Evolutionary conservation across 2,329 filamentous ascomycete species (phyloP).

Genomic region (Spiromastix sp.): DNA sequence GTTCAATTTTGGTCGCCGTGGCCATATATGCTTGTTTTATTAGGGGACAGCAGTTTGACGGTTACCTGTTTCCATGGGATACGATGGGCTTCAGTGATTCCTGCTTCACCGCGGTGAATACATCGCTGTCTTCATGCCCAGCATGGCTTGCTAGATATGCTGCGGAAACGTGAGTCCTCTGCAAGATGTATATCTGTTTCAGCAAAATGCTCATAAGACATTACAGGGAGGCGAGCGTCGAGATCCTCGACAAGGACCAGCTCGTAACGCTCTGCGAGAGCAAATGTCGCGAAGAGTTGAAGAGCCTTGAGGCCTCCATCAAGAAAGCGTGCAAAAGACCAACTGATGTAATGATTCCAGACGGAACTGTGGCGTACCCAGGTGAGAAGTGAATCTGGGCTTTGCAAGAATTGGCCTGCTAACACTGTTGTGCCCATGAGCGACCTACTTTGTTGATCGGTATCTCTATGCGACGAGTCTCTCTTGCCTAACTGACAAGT

Average conservation of each 20-base stretch:
- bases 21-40: too few relatives aligned
- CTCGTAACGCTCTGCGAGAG: background rate
- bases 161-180: background rate
- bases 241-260: background rate
- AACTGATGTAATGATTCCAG: background rate
- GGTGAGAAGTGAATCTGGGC: background rate
- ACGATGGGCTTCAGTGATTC: background rate
- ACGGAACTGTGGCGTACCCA: slow-evolving; percentile 1
- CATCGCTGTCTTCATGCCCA: background rate
- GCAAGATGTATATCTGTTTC: background rate
- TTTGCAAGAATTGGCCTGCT: background rate
- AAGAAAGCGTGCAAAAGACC: background rate
- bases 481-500: background rate
- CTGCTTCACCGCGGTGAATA: slow-evolving; percentile 1
- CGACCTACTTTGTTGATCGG: background rate
- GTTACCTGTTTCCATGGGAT: background rate
- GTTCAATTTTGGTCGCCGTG: background rate
- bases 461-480: slow-evolving; percentile 1
- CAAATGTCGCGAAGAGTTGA: background rate
- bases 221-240: background rate
- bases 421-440: background rate
- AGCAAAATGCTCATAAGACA: background rate
- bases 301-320: background rate
- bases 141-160: background rate
- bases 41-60: slow-evolving; percentile 1